These are phyloP conservation scores for Macrophomina phaseolina DNA, from an alignment of 2,329 filamentous ascomycete species.

Conservation along the genomic window DNA sequence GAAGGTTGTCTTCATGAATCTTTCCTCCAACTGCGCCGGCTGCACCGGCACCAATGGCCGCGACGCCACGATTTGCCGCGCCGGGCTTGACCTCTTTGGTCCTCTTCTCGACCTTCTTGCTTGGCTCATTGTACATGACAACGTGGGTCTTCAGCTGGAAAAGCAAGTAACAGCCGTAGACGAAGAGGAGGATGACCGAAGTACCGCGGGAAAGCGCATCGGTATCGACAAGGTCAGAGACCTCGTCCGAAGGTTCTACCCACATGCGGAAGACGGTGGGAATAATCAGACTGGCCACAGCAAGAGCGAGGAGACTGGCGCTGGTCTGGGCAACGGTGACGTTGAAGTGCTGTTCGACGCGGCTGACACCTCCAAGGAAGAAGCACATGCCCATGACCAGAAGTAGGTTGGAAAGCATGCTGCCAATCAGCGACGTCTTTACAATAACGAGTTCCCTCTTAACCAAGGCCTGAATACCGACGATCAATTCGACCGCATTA, in stretches of 20 bases:
- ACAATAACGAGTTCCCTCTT: constrained; percentile 81
- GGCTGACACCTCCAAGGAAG: constrained; percentile 81
- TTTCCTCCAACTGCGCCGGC: constrained; percentile 57
- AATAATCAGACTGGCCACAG: constrained; percentile 82
- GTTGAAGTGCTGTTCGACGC: constrained; percentile 88
- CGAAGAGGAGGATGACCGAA: constrained; percentile 78
- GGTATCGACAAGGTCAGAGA: background rate
- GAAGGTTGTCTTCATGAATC: constrained; percentile 55
- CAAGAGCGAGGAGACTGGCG: constrained; percentile 77
- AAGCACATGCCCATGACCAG: constrained; percentile 92
- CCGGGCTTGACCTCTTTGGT: constrained; percentile 55
- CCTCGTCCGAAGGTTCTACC: constrained; percentile 35
- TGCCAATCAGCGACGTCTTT: constrained; percentile 89
- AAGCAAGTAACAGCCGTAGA: constrained; percentile 83
- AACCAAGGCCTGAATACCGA: constrained; percentile 80
- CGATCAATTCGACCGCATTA: constrained; percentile 88
- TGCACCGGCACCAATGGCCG: constrained; percentile 59
- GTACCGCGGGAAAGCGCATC: constrained; percentile 67
- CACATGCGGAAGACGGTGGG: constrained; percentile 81
- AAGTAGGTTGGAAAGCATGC: constrained; percentile 87
- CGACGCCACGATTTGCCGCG: constrained; percentile 56
- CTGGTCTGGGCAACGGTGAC: constrained; percentile 89
- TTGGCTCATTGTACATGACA: constrained; percentile 78
- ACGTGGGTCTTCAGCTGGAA: constrained; percentile 91
- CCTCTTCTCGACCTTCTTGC: constrained; percentile 74